A percentile compares a stretch with the other conserved stretches of the same genome.
These are phyloP conservation scores for Lentithecium fluviatile DNA, from an alignment of 495 filamentous ascomycete genomes.

Conservation along the genomic window DNA sequence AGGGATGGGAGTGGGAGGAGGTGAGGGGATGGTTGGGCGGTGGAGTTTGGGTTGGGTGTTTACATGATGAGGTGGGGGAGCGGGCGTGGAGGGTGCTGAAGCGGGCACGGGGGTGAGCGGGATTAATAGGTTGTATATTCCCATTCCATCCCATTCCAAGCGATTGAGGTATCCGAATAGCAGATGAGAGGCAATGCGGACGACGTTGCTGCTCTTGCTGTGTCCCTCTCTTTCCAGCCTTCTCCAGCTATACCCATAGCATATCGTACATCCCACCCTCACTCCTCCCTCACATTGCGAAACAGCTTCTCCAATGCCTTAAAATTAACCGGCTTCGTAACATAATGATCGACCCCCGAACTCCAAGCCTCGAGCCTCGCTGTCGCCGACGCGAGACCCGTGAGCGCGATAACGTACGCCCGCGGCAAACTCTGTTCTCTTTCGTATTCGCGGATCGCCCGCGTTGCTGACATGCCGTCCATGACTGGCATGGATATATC, in stretches of 20 bases:
- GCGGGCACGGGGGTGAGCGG: no score
- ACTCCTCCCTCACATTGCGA: no score
- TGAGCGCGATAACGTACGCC: slow-evolving; percentile 25
- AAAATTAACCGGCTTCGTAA: slow-evolving; percentile 33
- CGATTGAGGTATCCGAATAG: no score
- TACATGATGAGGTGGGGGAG: background rate
- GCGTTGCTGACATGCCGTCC: slow-evolving; percentile 33
- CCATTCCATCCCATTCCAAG: no score
- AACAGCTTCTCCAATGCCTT: slow-evolving; percentile 10
- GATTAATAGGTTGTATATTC: no score
- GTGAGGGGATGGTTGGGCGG: background rate
- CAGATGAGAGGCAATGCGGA: no score
- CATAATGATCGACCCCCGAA: slow-evolving; percentile 26
- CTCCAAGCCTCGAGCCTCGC: slow-evolving; percentile 29
- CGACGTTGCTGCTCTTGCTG: no score
- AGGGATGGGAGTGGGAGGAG: background rate
- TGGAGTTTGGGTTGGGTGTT: background rate
- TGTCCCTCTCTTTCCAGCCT: no score
- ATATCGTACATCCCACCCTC: no score
- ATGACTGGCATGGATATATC: slow-evolving; percentile 40
- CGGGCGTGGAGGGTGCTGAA: no score
- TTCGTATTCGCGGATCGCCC: slow-evolving; percentile 27
- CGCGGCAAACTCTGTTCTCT: slow-evolving; percentile 5
- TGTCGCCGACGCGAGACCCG: slow-evolving; percentile 22
- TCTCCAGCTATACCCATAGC: no score